phyloP scores from a whole-genome alignment of 768 basidiomycete genomes.

The Butyriboletus loyo region DNA sequence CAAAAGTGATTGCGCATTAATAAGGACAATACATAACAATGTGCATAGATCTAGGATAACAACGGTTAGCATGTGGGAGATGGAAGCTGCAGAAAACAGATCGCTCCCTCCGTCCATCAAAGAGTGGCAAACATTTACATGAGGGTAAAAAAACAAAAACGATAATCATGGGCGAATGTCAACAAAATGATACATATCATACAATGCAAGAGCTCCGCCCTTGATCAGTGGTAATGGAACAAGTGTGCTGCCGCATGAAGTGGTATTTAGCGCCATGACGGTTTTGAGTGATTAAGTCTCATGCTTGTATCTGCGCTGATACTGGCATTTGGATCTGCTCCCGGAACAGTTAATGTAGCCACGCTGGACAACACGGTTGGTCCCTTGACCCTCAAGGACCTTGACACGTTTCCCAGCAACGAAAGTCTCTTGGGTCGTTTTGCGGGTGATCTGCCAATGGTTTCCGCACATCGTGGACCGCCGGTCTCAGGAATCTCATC shows the following conservation, averaged over 20 bases:
- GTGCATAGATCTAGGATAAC: conserved; percentile 28
- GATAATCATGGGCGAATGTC: conserved; percentile 7
- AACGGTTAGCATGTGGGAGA: conserved; percentile 21
- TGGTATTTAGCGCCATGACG: conserved; percentile 54
- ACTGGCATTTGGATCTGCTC: conserved; percentile 42
- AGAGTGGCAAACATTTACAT: conserved; percentile 1
- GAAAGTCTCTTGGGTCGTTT: conserved; percentile 61
- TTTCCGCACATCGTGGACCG: conserved; percentile 42
- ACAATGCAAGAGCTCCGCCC: conserved; percentile 18
- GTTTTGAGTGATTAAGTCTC: conserved; percentile 38
- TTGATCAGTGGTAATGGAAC: conserved; percentile 9
- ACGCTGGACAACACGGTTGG: conserved; percentile 32
- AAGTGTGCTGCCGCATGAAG: conserved; percentile 1
- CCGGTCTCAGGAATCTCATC: conserved; percentile 34
- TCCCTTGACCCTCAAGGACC: conserved; percentile 34
- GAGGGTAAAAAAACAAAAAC: conserved; percentile 21
- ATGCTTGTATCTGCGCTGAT: conserved; percentile 48
- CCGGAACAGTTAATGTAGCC: conserved; percentile 29
- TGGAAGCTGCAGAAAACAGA: not conserved
- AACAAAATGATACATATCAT: conserved; percentile 9
- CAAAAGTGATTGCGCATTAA: conserved; percentile 13
- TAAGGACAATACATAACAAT: conserved; percentile 18
- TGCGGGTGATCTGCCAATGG: conserved; percentile 48
- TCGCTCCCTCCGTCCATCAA: conserved; percentile 5
- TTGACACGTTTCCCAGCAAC: conserved; percentile 40